Evolutionary conservation across 2,329 filamentous ascomycete genomes (phyloP).

Genomic region (Mariannaea elegans): DNA sequence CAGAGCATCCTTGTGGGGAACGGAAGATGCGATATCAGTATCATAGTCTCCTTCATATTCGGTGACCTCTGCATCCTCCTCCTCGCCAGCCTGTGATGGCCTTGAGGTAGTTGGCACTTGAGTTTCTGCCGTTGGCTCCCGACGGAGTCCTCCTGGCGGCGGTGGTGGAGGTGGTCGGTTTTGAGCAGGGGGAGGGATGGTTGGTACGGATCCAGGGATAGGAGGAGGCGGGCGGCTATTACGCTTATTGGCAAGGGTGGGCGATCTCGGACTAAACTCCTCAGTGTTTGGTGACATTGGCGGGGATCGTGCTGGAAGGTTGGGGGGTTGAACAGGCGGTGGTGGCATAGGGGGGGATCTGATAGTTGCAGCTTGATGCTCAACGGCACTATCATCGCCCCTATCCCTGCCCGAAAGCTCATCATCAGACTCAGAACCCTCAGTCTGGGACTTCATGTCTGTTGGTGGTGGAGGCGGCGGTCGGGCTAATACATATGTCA

Average conservation of each 20-base stretch:
- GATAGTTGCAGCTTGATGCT: slow-evolving; percentile 32
- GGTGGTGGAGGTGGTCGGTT: slow-evolving; percentile 74
- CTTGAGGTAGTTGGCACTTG: slow-evolving; percentile 54
- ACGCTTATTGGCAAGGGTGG: slow-evolving; percentile 58
- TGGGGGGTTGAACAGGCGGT: slow-evolving; percentile 44
- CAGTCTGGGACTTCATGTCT: slow-evolving; percentile 70
- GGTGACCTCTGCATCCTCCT: slow-evolving; percentile 80
- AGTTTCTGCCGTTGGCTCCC: slow-evolving; percentile 68
- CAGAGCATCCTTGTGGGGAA: slow-evolving; percentile 91
- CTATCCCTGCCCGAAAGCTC: slow-evolving; percentile 72
- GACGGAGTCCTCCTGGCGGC: slow-evolving; percentile 64
- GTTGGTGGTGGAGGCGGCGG: slow-evolving; percentile 64
- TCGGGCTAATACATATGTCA: slow-evolving; percentile 60
- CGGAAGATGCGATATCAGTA: slow-evolving; percentile 93
- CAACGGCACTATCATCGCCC: slow-evolving; percentile 50
- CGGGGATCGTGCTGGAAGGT: slow-evolving; percentile 44
- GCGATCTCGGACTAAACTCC: slow-evolving; percentile 54
- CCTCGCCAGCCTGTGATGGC: slow-evolving; percentile 61
- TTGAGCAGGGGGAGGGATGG: slow-evolving; percentile 56
- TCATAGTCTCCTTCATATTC: slow-evolving; percentile 99
- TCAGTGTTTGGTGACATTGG: slow-evolving; percentile 44
- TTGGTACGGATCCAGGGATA: slow-evolving; percentile 65
- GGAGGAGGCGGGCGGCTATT: slow-evolving; percentile 67
- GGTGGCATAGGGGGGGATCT: slow-evolving; percentile 55
- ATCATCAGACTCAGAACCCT: slow-evolving; percentile 89